A percentile compares a stretch with the other conserved stretches of the same genome.
Evolutionary conservation across 768 basidiomycete species (phyloP).

Genomic region (Suillus americanus): DNA sequence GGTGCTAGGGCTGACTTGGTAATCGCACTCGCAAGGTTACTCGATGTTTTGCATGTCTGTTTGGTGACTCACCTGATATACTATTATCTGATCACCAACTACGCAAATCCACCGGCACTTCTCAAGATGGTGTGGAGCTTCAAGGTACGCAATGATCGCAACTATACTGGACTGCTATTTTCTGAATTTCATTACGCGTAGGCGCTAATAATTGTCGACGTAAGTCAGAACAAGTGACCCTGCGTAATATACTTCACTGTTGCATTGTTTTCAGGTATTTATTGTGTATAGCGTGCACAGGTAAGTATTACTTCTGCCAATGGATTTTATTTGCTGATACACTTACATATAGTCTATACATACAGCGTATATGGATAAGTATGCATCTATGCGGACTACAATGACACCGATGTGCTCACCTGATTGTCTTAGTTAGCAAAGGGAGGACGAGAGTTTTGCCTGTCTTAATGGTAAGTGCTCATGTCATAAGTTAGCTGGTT

Average conservation of each 20-base stretch:
- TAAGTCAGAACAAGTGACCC: neutral
- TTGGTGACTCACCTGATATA: constrained; percentile 58
- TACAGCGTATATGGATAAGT: constrained; percentile 1
- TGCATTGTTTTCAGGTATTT: neutral
- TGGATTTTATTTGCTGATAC: neutral
- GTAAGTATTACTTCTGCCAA: neutral
- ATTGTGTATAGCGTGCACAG: neutral
- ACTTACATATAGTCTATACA: neutral
- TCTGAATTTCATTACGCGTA: neutral
- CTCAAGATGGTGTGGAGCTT: constrained; percentile 48
- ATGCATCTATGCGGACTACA: neutral
- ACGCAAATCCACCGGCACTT: constrained; percentile 46
- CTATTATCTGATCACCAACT: constrained; percentile 57
- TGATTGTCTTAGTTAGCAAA: neutral
- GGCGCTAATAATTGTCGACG: neutral
- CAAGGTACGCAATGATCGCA: neutral
- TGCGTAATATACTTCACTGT: neutral
- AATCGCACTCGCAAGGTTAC: constrained; percentile 32
- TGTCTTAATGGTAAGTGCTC: neutral
- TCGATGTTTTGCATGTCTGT: constrained; percentile 58
- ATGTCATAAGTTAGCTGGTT: neutral
- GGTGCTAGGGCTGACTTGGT: constrained; percentile 18
- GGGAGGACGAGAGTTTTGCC: neutral
- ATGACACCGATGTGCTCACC: neutral
- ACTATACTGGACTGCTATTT: neutral